Evolutionary conservation across 75 land plant genomes (phyloP).

Genomic region (Azolla pinnata): DNA sequence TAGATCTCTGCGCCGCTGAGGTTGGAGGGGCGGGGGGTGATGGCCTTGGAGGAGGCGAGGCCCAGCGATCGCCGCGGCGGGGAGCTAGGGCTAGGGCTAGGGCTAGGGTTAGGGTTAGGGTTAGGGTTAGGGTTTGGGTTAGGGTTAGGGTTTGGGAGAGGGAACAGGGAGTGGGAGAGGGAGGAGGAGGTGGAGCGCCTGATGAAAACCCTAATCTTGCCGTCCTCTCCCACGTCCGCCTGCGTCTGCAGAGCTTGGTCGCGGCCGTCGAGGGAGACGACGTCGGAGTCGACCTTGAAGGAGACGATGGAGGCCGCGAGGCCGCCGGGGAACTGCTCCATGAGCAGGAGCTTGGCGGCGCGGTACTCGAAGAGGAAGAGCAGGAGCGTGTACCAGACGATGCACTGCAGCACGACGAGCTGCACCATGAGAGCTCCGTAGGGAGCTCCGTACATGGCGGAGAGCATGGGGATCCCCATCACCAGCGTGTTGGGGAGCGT

Average conservation of each 20-base stretch:
- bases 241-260: slow-evolving; percentile 31
- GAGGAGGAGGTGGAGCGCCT: slow-evolving; percentile 21
- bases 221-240: slow-evolving; percentile 33
- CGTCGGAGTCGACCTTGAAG: slow-evolving; percentile 87
- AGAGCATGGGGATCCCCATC: slow-evolving; percentile 85
- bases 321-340: slow-evolving; percentile 89
- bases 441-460: slow-evolving; percentile 77
- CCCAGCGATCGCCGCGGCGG: slow-evolving; percentile 31
- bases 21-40: slow-evolving; percentile 73
- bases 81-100: neutral
- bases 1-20: slow-evolving; percentile 88
- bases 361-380: slow-evolving; percentile 84
- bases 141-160: slow-evolving; percentile 19
- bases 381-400: slow-evolving; percentile 91
- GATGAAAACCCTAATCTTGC: slow-evolving; percentile 26
- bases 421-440: slow-evolving; percentile 73
- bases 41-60: slow-evolving; percentile 28
- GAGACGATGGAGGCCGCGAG: slow-evolving; percentile 69
- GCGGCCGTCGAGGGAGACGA: slow-evolving; percentile 37
- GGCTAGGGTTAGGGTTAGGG: no score
- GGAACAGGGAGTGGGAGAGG: slow-evolving; percentile 19
- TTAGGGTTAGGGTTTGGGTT: no score
- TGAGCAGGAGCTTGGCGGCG: slow-evolving; percentile 64
- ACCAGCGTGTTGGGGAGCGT: slow-evolving; percentile 93
- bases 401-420: slow-evolving; percentile 82